phyloP scores from a whole-genome alignment of 2,329 filamentous ascomycete species.

The Colletotrichum viniferum region DNA sequence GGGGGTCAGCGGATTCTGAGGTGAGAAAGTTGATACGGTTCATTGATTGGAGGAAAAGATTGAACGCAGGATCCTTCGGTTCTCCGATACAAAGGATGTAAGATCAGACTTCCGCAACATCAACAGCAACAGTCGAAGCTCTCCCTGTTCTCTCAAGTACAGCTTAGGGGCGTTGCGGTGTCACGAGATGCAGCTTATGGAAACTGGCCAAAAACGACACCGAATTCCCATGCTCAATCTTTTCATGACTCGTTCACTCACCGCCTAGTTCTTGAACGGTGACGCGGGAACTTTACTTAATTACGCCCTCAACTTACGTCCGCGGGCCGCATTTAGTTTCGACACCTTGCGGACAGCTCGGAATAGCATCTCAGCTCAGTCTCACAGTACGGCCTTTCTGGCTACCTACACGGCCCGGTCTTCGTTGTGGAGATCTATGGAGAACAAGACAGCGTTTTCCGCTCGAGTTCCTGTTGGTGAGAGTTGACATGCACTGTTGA shows the following conservation, averaged over 20 bases:
- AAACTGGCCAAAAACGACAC: background rate
- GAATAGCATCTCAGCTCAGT: background rate
- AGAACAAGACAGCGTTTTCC: background rate
- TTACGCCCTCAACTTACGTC: background rate
- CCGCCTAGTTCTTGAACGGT: background rate
- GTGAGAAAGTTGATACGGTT: too few relatives aligned
- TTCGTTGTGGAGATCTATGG: background rate
- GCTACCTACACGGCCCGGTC: background rate
- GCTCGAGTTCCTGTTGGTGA: background rate
- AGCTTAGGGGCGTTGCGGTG: background rate
- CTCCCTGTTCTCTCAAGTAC: background rate
- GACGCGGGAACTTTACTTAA: background rate
- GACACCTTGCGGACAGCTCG: background rate
- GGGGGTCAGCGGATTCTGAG: too few relatives aligned
- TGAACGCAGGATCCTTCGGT: background rate
- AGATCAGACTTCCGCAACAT: background rate
- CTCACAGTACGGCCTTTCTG: background rate
- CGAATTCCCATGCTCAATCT: background rate
- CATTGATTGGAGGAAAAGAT: background rate
- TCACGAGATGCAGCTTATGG: background rate
- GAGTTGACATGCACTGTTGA: background rate
- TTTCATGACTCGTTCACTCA: background rate
- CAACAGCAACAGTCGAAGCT: background rate
- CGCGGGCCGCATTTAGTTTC: background rate
- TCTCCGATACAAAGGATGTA: background rate